Percentiles rank a stretch among this genome's conserved stretches.
phyloP scores from a whole-genome alignment of 23 red algal species.

The Cyanidiococcus yangmingshanensis region DNA sequence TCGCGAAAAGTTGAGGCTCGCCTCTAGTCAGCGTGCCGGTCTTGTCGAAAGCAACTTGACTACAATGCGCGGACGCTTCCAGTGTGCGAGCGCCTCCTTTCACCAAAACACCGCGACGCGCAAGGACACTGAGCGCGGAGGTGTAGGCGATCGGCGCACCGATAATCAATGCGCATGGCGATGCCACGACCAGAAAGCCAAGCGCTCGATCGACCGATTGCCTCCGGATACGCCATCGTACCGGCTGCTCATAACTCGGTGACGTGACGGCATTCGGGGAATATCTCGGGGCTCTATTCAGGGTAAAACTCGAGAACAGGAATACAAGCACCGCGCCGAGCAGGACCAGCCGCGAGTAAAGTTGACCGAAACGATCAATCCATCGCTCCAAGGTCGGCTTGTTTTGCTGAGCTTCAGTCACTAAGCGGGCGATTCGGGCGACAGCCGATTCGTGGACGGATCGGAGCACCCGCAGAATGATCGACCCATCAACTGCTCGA shows the following conservation, averaged over 20 bases:
- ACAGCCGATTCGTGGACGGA: conserved; percentile 46
- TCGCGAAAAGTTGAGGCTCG: conserved; percentile 23
- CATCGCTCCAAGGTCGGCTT: conserved; percentile 47
- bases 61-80: conserved; percentile 38
- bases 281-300: conserved; percentile 12
- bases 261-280: neutral
- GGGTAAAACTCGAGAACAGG: conserved; percentile 36
- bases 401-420: conserved; percentile 67
- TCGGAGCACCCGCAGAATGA: conserved; percentile 45
- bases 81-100: conserved; percentile 67
- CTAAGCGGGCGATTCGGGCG: conserved; percentile 55
- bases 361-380: conserved; percentile 70
- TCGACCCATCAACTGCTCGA: conserved; percentile 43
- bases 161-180: conserved; percentile 80
- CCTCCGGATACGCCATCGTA: neutral
- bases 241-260: neutral
- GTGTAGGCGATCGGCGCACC: conserved; percentile 81
- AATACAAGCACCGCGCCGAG: conserved; percentile 20
- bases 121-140: conserved; percentile 45
- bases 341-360: conserved; percentile 49
- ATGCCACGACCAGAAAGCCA: conserved; percentile 58
- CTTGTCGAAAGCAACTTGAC: conserved; percentile 83
- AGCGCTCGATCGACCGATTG: conserved; percentile 37
- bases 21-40: conserved; percentile 90
- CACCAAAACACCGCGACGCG: conserved; percentile 70